Evolutionary conservation across 2,329 filamentous ascomycete species (phyloP), one percentile per base, ranked within the genome.

Genomic region (Calonectria naviculata): DNA sequence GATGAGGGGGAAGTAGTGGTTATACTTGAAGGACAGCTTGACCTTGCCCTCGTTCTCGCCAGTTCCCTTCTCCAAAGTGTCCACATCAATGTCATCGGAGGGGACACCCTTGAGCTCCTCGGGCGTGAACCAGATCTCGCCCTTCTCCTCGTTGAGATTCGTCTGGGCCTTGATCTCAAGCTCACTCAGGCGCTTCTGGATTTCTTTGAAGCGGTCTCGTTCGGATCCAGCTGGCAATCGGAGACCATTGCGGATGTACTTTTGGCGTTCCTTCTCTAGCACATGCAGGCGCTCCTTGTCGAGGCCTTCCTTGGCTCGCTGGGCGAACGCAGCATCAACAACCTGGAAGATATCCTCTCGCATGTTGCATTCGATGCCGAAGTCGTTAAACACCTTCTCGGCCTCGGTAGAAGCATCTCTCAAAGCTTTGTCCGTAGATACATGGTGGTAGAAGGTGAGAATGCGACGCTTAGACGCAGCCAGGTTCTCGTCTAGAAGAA

Each of bases 131-230:
- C 94, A 97, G 64, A 95, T 84, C 2, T 92, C 93, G n/a, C 92
- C 93, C 76, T 92, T 92, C 84, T 97, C 94, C 82, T 96, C 94
- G 79, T 95, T 95, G 70, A 96, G 85, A 77, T 93, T 94, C 86
- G 95, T 95, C 80, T 93, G 90, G 83, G 94, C 94, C 68, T 91
- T 87, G 71, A 95, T 95, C 78, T 89, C 88, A 75, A 96, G 89
- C 81, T 93, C 89, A 74, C 91, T 93, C 67, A 97, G 85, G 15
- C 93, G 87, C 87, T 94, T 94, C 89, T 95, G 94, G 84, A 96
- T 95, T 82, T 93, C 93, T 86, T 95, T 96, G 88, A 96, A 96
- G 52, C 93, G 90, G 76, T 95, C 93, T 72, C 93, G 86, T 84
- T 95, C 86, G 5, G 88, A 85, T 1, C 93, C 93, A 28, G 90